These are phyloP conservation scores for Metschnikowia peoriensis DNA, from an alignment of 805 yeast species.

Conservation along the genomic window DNA sequence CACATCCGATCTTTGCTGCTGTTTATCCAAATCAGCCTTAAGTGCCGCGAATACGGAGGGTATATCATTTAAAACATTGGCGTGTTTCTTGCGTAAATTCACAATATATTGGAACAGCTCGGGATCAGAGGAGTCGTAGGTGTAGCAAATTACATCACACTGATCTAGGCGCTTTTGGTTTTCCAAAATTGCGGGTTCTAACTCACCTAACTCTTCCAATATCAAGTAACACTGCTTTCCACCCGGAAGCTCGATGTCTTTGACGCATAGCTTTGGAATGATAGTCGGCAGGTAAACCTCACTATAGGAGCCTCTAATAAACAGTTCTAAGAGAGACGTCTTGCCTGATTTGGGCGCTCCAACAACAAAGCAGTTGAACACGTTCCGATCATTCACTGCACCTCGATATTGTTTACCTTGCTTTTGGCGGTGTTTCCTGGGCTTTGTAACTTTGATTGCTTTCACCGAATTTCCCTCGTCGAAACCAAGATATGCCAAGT, in stretches of 20 bases:
- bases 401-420: conserved; percentile 64
- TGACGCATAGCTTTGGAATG: conserved; percentile 77
- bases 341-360: conserved; percentile 91
- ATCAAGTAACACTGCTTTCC: conserved; percentile 94
- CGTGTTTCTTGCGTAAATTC: conserved; percentile 60
- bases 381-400: conserved; percentile 76
- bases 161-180: conserved; percentile 67
- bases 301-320: conserved; percentile 69
- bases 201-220: conserved; percentile 84
- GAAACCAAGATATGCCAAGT: conserved; percentile 86
- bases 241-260: conserved; percentile 88
- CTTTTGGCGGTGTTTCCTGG: conserved; percentile 68
- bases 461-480: conserved; percentile 46
- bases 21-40: conserved; percentile 94
- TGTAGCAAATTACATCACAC: conserved; percentile 87
- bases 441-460: conserved; percentile 75
- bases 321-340: conserved; percentile 77
- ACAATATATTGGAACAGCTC: conserved; percentile 85
- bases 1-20: conserved; percentile 80
- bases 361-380: conserved; percentile 82
- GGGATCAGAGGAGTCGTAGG: conserved; percentile 95
- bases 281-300: conserved; percentile 79
- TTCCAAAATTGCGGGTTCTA: conserved; percentile 77
- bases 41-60: conserved; percentile 89
- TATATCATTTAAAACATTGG: conserved; percentile 54